Evolutionary conservation across 2,329 filamentous ascomycete species (phyloP).

Genomic region (Colletotrichum tanaceti): DNA sequence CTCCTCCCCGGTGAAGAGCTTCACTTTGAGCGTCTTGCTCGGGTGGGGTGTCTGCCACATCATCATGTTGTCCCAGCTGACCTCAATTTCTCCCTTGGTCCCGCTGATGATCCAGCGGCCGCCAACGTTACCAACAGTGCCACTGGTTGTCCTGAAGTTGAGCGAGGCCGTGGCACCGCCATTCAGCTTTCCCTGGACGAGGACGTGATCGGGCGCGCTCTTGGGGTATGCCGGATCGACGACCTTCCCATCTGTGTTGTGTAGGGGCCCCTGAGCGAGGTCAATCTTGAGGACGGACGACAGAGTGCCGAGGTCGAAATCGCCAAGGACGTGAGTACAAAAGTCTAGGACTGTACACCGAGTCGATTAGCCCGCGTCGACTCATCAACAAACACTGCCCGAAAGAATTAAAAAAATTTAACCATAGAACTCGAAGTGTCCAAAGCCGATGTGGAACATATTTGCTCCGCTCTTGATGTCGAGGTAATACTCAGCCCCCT

Average conservation of each 20-base stretch:
- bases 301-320: conserved; percentile 46
- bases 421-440: conserved; percentile 45
- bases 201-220: conserved; percentile 50
- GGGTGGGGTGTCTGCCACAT: conserved; percentile 41
- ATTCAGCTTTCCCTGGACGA: conserved; percentile 50
- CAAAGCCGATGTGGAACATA: conserved; percentile 46
- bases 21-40: conserved; percentile 41
- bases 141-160: conserved; percentile 42
- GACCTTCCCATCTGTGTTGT: conserved; percentile 41
- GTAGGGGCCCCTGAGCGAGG: conserved; percentile 41
- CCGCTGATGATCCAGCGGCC: conserved; percentile 53
- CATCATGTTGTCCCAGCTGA: conserved; percentile 32
- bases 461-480: conserved; percentile 43
- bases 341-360: conserved; percentile 47
- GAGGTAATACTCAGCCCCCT: conserved; percentile 43
- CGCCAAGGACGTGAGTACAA: conserved; percentile 49
- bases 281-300: conserved; percentile 46
- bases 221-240: conserved; percentile 43
- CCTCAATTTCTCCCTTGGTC: conserved; percentile 51
- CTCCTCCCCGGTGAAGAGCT: conserved; percentile 33
- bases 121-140: conserved; percentile 42
- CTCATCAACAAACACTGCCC: accelerated
- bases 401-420: background rate
- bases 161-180: conserved; percentile 48
- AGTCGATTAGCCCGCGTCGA: background rate